A percentile compares a stretch with the other conserved stretches of the same genome.
Conservation (phyloP, 2,329 filamentous ascomycete genomes). For the Mycosphaerella sp. region DNA sequence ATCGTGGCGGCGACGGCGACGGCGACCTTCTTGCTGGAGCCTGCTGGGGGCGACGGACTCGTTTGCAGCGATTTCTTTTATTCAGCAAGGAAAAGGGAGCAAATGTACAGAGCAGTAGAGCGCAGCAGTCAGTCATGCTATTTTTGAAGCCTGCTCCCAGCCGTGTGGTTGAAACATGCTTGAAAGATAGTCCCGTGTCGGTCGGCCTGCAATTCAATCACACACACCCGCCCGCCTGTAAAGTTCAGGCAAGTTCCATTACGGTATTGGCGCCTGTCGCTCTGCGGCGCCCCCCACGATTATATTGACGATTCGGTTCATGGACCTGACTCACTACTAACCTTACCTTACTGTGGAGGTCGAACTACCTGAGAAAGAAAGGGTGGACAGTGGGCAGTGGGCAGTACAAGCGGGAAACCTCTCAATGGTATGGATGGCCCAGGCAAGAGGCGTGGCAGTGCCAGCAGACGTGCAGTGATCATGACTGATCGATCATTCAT, state of each 20-base stretch:
- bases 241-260: slow-evolving; percentile 9
- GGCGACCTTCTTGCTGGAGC: no score
- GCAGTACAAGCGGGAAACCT: not conserved
- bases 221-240: not conserved
- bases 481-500: no score
- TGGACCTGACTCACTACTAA: no score
- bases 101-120: not conserved
- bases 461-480: not conserved
- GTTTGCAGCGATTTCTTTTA: no score
- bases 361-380: no score
- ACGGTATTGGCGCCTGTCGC: not conserved
- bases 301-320: no score
- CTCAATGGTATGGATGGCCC: not conserved
- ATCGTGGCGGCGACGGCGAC: no score
- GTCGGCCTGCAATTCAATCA: not conserved
- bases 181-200: not conserved
- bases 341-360: no score
- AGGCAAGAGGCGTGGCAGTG: not conserved
- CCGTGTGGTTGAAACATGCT: not conserved
- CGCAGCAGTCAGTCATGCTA: not conserved
- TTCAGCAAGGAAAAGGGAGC: not conserved
- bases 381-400: no score
- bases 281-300: not conserved
- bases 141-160: not conserved
- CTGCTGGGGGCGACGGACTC: no score